Base-by-base conservation (phyloP, 2,329 filamentous ascomycete species). In the Pestalotiopsis sp. region DNA sequence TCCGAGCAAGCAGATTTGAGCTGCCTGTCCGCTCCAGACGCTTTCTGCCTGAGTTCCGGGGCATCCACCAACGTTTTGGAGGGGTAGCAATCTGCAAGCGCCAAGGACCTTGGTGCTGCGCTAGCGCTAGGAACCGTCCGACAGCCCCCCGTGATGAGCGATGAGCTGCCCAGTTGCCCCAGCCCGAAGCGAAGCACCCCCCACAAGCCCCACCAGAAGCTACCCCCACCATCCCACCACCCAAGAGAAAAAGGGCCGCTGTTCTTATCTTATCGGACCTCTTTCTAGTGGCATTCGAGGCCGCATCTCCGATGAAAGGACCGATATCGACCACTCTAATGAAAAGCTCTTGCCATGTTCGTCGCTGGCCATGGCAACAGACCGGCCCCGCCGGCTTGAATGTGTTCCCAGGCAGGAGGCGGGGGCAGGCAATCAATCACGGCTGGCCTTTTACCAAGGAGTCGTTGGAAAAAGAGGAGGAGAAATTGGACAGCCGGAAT, bases 231-330 rank as follows among this genome's bases (percentile, higher is more conserved):
- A 58, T 52, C 44, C 44, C 44, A 52, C 44, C 44, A 52, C 17
- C 44, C 44, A 52, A 52, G 44, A 52, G 44, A 52, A 52, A 52
- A 52, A 52, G 44, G 44, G 44, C 44, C 44, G 44, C 56, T 26
- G 22, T n/a, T 58, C 56, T 58, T 58, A 58, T 58, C 56, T 58
- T 58, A 58, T 58, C 56, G 56, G 44, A 52, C 44, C n/a, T 52
- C 22, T 7, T 17, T 58, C 11, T 26, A 26, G 56, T 58, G 22
- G 56, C 22, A 24, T 14, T 13, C 14, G 14, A 58, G 22, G 26
- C 22, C 22, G 22, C 56, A 58, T 58, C 22, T 58, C 56, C 56
- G 56, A 35, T 58, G 22, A 58, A 58, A 58, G 56, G 56, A 35
- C 56, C 56, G 56, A 58, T 35, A 58, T 26, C 14, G 26, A 22